phyloP scores from a whole-genome alignment of 192 early-diverging fungal species.

The Pilobolus umbonatus region DNA sequence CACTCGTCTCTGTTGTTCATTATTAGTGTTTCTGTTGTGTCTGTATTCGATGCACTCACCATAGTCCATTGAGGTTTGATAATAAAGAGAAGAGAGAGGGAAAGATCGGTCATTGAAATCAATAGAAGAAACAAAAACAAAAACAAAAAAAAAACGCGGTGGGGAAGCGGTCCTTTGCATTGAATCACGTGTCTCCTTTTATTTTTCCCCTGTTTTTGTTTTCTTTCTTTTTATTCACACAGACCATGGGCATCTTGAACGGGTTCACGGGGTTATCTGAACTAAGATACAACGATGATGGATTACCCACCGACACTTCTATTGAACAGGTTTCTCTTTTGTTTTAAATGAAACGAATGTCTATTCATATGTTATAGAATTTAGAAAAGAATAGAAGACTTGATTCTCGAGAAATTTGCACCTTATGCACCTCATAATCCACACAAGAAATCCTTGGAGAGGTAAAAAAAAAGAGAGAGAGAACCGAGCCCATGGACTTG shows the following conservation, averaged over 20 bases:
- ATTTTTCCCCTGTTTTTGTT: slow-evolving; percentile 1
- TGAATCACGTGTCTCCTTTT: background rate
- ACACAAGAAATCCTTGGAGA: slow-evolving; percentile 6
- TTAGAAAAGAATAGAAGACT: slow-evolving; percentile 26
- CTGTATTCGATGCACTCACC: background rate
- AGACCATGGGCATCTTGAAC: slow-evolving; percentile 16
- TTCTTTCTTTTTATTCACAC: slow-evolving; percentile 14
- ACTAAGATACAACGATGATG: slow-evolving; percentile 47
- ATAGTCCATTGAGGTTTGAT: background rate
- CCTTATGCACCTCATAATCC: slow-evolving; percentile 21
- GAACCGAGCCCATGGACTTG: too few relatives aligned
- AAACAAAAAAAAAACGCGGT: background rate
- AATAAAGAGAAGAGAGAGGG: background rate
- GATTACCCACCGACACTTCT: slow-evolving; percentile 53
- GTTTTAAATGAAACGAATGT: slow-evolving; percentile 17
- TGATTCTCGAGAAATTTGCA: slow-evolving; percentile 15
- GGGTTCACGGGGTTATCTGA: slow-evolving; percentile 6
- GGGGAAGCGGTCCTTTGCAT: background rate
- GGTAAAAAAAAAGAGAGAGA: slow-evolving; percentile 21
- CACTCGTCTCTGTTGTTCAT: background rate
- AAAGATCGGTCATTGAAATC: background rate
- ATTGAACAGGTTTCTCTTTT: slow-evolving; percentile 41
- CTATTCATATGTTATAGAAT: slow-evolving; percentile 12
- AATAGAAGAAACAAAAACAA: background rate
- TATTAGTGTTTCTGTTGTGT: background rate